These are phyloP conservation scores for Nicotiana noctiflora DNA, from an alignment of 257 asterid genomes.

Conservation along the genomic window DNA sequence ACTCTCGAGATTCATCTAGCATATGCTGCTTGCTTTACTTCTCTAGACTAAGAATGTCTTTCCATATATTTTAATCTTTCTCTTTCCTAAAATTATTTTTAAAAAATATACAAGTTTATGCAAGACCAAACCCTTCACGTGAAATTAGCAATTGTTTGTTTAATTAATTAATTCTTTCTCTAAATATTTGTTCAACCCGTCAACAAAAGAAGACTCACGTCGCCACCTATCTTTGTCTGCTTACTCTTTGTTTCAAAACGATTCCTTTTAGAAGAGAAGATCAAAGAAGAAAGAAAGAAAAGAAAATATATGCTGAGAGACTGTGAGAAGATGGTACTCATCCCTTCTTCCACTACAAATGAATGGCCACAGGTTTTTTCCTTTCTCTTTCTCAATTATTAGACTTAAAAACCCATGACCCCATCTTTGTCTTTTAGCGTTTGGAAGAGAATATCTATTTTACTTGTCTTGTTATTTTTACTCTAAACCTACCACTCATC, in stretches of 20 bases:
- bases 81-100: background rate
- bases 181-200: constrained; percentile 21
- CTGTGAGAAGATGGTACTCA: constrained; percentile 46
- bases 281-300: constrained; percentile 7
- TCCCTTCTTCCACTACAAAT: constrained; percentile 40
- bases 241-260: constrained; percentile 40
- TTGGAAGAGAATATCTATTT: constrained; percentile 76
- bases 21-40: constrained; percentile 38
- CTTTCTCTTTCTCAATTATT: constrained; percentile 48
- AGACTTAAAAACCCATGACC: constrained; percentile 31
- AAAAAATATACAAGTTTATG: constrained; percentile 2
- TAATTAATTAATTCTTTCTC: background rate
- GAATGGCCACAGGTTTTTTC: constrained; percentile 66
- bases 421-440: constrained; percentile 65
- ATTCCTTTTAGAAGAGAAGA: constrained; percentile 28
- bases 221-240: constrained; percentile 61
- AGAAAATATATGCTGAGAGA: constrained; percentile 34
- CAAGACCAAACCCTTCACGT: constrained; percentile 36
- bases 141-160: constrained; percentile 23
- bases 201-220: constrained; percentile 35
- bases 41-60: constrained; percentile 32
- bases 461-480: constrained; percentile 31
- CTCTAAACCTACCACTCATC: constrained; percentile 28
- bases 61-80: background rate
- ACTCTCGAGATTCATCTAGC: constrained; percentile 52